These are phyloP conservation scores for Ceratocystis harringtonii DNA, from an alignment of 2,329 filamentous ascomycete genomes.

Conservation along the genomic window DNA sequence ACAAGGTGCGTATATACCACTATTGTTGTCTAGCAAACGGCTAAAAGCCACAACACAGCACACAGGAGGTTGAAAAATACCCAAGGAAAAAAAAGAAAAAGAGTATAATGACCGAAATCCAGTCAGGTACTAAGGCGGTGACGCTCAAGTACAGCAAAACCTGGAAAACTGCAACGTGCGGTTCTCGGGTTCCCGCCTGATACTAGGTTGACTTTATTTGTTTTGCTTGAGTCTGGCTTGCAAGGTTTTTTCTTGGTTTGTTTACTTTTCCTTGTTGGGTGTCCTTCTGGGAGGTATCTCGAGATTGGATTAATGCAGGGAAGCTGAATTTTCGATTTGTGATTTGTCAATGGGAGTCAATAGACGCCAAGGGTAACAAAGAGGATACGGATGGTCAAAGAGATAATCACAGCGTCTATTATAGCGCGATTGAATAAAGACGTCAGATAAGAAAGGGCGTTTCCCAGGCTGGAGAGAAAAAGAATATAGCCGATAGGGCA, in stretches of 20 bases:
- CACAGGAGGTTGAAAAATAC: background rate
- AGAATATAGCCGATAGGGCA: background rate
- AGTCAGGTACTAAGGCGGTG: conserved; percentile 17
- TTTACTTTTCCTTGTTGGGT: conserved; percentile 1
- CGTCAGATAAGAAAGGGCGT: background rate
- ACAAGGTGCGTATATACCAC: background rate
- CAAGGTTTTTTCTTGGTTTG: conserved; percentile 1
- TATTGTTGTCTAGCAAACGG: background rate
- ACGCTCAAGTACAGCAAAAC: conserved; percentile 8
- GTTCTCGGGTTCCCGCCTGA: conserved; percentile 5
- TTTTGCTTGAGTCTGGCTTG: background rate
- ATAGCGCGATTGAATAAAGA: background rate
- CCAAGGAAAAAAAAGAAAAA: conserved; percentile 8
- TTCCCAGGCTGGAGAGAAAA: background rate
- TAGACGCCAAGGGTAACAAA: background rate
- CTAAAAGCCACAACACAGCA: background rate
- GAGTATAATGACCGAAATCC: conserved; percentile 13
- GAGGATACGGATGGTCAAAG: background rate
- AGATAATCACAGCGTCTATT: background rate
- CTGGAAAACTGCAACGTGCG: conserved; percentile 1
- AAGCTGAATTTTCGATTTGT: background rate
- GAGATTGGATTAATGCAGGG: background rate
- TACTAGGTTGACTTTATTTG: conserved; percentile 4
- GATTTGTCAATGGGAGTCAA: background rate
- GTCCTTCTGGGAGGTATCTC: background rate